Percentiles rank a stretch among this genome's conserved stretches.
These are phyloP conservation scores for Corylus avellana DNA, from an alignment of 306 rosid species.

Conservation along the genomic window DNA sequence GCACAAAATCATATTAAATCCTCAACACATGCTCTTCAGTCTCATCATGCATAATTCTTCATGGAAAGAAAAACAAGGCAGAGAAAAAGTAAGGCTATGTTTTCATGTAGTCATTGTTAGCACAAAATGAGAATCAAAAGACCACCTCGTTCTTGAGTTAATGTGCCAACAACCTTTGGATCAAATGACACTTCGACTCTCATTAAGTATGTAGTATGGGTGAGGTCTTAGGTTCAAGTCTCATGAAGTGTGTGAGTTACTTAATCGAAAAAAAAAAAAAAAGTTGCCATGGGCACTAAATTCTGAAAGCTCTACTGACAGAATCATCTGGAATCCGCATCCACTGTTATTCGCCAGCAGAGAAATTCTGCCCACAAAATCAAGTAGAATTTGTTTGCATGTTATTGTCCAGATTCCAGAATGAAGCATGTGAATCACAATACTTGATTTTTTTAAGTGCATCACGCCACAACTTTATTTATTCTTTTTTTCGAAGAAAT, in stretches of 20 bases:
- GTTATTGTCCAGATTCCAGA: background rate
- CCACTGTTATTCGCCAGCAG: background rate
- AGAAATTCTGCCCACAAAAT: background rate
- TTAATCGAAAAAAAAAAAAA: background rate
- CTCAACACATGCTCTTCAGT: constrained; percentile 23
- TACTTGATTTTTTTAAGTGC: background rate
- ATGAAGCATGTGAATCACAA: background rate
- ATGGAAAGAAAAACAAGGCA: constrained; percentile 5
- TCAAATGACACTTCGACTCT: background rate
- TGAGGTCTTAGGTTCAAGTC: background rate
- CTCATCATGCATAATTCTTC: constrained; percentile 4
- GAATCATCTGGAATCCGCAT: background rate
- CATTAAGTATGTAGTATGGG: too few relatives aligned
- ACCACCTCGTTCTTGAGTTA: background rate
- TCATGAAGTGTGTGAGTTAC: background rate
- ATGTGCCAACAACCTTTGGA: background rate
- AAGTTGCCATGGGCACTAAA: background rate
- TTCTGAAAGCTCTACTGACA: background rate
- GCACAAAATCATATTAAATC: constrained; percentile 22
- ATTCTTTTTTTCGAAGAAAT: background rate
- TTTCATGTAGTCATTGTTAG: background rate
- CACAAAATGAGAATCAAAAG: background rate
- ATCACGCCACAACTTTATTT: background rate
- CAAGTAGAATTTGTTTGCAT: background rate
- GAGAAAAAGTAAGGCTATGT: background rate